Evolutionary conservation across 164 flowering plant genomes (phyloP), one percentile per base, ranked within the genome.

Genomic region (Kalanchoe fedtschenkoi): DNA sequence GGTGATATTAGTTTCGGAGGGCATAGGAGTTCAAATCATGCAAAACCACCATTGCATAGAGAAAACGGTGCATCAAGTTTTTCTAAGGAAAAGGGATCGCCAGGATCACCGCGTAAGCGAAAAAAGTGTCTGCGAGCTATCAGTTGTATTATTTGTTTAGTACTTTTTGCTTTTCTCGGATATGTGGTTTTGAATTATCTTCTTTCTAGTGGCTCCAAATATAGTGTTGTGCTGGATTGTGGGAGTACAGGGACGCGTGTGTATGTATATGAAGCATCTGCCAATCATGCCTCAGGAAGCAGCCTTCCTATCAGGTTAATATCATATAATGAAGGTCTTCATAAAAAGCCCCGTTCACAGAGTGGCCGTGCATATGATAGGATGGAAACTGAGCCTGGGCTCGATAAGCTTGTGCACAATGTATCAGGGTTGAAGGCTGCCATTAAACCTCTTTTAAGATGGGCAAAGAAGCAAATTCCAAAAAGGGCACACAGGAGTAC

Each of bases 381-480:
- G 51, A 87, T 90, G 96, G 99, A 93, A 75, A 93, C 96, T 56
- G 99, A 90, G 66, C 99, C 99, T 63, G 99, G 97, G 16, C 76
- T 93, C 62, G 87, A 93, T 73, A 88, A 88, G 70, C 78, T 90
- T 70, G 97, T 90, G 28, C 83, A 77, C 58, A 85, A 88, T 68
- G 62, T 64, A 37, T 78, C 95, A 64, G 99, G 95, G 13, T 74
- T 95, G 77, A 83, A 62, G 61, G 62, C 71, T 56, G 93, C 88
- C n/a, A 77, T 89, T 34, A 83, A 82, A 39, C 99, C 99, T 26
- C 97, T 91, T 62, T 65, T 91, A 65, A 66, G 56, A 51, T 95
- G 99, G 99, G 99, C 97, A 22, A 81, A 83, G 76, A 85, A 85
- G 78, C 95, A 95, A 78, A 89, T 95, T 57, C 99, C 99, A n/a